Evolutionary conservation across 768 basidiomycete genomes (phyloP).

Genomic region (Mycena maculata): DNA sequence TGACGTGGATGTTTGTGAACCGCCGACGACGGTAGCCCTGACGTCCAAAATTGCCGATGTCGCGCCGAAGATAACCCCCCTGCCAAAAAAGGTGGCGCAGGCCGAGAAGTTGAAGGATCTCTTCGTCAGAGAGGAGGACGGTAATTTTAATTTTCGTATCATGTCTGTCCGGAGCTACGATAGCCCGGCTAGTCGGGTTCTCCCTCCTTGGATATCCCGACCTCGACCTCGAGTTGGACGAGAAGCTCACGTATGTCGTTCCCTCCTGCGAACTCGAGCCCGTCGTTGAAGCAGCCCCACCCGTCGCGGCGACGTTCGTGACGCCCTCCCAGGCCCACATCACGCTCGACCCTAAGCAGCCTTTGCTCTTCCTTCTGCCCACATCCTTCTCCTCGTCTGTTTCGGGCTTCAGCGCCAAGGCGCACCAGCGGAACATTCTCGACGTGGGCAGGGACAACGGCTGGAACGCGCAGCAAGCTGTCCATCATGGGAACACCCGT

Average conservation of each 20-base stretch:
- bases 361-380: constrained; percentile 72
- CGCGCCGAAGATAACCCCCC: constrained; percentile 30
- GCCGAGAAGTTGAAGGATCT: constrained; percentile 70
- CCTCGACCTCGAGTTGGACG: constrained; percentile 77
- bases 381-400: constrained; percentile 37
- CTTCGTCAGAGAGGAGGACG: constrained; percentile 75
- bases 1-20: constrained; percentile 18
- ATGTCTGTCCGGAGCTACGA: constrained; percentile 2
- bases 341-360: constrained; percentile 62
- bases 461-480: constrained; percentile 65
- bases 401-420: constrained; percentile 38
- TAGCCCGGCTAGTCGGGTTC: constrained; percentile 56
- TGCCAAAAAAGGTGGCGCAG: constrained; percentile 24
- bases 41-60: neutral
- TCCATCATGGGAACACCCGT: too few species aligned
- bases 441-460: constrained; percentile 61
- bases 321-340: constrained; percentile 36
- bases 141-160: constrained; percentile 52
- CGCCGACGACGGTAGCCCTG: neutral
- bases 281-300: constrained; percentile 34
- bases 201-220: constrained; percentile 82
- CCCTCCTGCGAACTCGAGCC: constrained; percentile 44
- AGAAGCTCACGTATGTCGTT: constrained; percentile 35
- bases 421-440: constrained; percentile 57
- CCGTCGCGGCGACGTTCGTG: constrained; percentile 21